These are phyloP conservation scores for Fusarium nematophilum DNA, from an alignment of 2,329 filamentous ascomycete genomes.

Conservation along the genomic window DNA sequence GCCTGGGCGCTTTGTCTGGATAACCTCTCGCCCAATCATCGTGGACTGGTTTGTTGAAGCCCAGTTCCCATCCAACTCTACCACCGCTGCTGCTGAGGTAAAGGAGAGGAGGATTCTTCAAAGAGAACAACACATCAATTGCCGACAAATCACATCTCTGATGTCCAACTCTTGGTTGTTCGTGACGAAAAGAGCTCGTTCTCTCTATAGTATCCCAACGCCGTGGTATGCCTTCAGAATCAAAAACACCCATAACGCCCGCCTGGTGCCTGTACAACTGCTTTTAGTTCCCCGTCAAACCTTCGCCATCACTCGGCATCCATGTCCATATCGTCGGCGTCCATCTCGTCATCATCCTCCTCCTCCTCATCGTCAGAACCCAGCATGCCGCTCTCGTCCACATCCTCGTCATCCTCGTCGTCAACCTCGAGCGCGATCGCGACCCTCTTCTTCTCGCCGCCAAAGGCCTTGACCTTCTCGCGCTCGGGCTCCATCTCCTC, in stretches of 20 bases:
- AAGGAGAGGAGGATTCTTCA: slow-evolving; percentile 8
- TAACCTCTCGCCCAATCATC: not conserved
- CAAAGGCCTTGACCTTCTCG: slow-evolving; percentile 54
- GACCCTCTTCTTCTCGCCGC: slow-evolving; percentile 55
- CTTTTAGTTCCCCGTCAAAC: not conserved
- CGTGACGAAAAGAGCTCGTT: slow-evolving; percentile 31
- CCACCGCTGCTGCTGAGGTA: not conserved
- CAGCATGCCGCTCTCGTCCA: slow-evolving; percentile 41
- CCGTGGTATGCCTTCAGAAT: slow-evolving; percentile 41
- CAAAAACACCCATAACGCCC: slow-evolving; percentile 41
- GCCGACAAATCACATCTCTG: slow-evolving; percentile 22
- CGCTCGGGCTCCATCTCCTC: slow-evolving; percentile 57
- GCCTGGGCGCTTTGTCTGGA: no score
- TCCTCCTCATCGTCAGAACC: slow-evolving; percentile 49
- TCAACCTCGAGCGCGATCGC: slow-evolving; percentile 50
- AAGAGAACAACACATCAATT: slow-evolving; percentile 21
- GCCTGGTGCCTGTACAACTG: slow-evolving; percentile 29
- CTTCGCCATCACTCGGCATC: slow-evolving; percentile 36
- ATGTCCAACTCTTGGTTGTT: slow-evolving; percentile 27
- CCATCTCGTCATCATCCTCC: slow-evolving; percentile 51
- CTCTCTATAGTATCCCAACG: slow-evolving; percentile 38
- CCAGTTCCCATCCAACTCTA: not conserved
- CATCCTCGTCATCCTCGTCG: slow-evolving; percentile 50
- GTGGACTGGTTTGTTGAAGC: not conserved
- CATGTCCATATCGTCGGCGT: slow-evolving; percentile 49